Percentiles rank a stretch among this genome's conserved stretches.
Conservation (phyloP, 2,329 filamentous ascomycete species). For the Microsporum ferrugineum region DNA sequence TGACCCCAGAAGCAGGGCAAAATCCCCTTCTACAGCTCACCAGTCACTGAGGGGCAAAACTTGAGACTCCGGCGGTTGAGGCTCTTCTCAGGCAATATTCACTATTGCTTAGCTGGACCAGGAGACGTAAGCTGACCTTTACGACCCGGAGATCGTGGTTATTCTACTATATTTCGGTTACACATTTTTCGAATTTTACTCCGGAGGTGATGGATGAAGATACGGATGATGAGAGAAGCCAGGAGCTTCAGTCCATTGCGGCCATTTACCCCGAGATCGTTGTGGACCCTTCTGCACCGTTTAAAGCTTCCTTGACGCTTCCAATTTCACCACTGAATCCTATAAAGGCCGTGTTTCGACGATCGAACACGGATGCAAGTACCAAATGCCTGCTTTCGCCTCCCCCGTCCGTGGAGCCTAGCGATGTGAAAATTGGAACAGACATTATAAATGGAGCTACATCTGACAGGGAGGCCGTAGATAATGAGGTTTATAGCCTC, state of each 20-base stretch:
- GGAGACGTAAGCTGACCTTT: not conserved
- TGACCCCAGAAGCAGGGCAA: not conserved
- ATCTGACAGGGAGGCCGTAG: not conserved
- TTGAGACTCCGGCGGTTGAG: not conserved
- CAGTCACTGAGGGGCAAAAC: not conserved
- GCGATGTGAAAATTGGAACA: not conserved
- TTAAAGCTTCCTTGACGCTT: conserved; percentile 44
- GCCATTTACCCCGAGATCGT: conserved; percentile 53
- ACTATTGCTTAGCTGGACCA: not conserved
- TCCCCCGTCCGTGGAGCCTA: conserved; percentile 4
- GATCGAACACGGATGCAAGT: not conserved
- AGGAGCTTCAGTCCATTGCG: conserved; percentile 48
- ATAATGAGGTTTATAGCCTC: conserved; percentile 35
- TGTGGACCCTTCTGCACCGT: conserved; percentile 36
- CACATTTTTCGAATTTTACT: not conserved
- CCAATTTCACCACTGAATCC: conserved; percentile 45
- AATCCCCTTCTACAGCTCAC: not conserved
- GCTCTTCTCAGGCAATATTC: not conserved
- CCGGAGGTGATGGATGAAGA: conserved; percentile 26
- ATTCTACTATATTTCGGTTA: not conserved
- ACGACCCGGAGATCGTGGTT: not conserved
- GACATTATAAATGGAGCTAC: not conserved
- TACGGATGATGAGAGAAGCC: conserved; percentile 43
- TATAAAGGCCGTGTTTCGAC: conserved; percentile 37
- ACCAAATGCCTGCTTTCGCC: not conserved